Percentiles rank a stretch among this genome's conserved stretches.
Evolutionary conservation across 345 rosid genomes (phyloP).

Genomic region (Pistacia vera): DNA sequence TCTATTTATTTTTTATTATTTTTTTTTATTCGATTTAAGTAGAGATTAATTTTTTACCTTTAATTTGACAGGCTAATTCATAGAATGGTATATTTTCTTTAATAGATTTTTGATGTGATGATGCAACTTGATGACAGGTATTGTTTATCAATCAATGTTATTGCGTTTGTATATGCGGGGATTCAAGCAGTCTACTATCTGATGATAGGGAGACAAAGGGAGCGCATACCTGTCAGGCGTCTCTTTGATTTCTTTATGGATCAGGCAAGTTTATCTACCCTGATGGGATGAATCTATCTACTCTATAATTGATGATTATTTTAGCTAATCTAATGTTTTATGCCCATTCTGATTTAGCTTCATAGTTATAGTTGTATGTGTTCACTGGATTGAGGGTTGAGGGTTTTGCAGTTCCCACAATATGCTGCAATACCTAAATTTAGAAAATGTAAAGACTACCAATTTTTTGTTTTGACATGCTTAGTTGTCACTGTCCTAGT

Average conservation of each 20-base stretch:
- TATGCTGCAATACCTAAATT: neutral
- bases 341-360: neutral
- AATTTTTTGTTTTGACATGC: neutral
- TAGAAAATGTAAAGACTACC: neutral
- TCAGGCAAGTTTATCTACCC: conserved; percentile 59
- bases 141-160: conserved; percentile 78
- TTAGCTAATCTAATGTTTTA: neutral
- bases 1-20: no score
- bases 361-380: neutral
- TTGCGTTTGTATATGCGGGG: conserved; percentile 71
- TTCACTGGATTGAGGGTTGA: neutral
- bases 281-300: neutral
- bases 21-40: no score
- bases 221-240: conserved; percentile 51
- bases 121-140: conserved; percentile 50
- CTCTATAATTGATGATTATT: neutral
- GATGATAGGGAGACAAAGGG: conserved; percentile 49
- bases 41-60: no score
- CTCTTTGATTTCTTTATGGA: conserved; percentile 80
- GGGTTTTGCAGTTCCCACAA: neutral
- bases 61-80: no score
- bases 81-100: neutral
- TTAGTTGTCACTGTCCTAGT: neutral
- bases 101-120: neutral
- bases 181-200: conserved; percentile 74